Evolutionary conservation across 2,329 filamentous ascomycete genomes (phyloP).

Genomic region (Hirsutella thompsonii): DNA sequence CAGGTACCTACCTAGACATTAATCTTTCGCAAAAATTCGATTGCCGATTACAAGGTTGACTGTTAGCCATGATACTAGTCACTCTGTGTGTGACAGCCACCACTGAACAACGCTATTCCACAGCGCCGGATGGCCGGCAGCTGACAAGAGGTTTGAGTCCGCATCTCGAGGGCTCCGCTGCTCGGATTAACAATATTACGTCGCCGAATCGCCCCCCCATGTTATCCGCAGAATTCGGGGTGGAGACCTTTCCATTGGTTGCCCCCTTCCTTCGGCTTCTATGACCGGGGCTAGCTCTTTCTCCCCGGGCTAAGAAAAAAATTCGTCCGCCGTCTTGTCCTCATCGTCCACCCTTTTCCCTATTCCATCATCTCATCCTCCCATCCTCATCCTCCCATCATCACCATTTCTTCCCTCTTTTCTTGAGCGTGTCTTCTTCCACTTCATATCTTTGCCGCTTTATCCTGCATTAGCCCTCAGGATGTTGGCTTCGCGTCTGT

Average conservation of each 20-base stretch:
- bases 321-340: conserved; percentile 18
- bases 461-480: conserved; percentile 26
- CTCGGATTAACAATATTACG: background rate
- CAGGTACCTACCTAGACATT: too few relatives aligned
- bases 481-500: conserved; percentile 62
- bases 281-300: conserved; percentile 18
- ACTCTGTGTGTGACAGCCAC: too few relatives aligned
- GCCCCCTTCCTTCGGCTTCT: conserved; percentile 29
- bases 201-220: background rate
- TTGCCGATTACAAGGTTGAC: too few relatives aligned
- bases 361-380: conserved; percentile 3
- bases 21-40: too few relatives aligned
- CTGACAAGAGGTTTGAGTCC: too few relatives aligned
- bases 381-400: conserved; percentile 6
- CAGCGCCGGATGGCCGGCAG: too few relatives aligned
- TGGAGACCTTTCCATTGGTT: conserved; percentile 11
- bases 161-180: background rate
- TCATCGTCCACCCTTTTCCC: conserved; percentile 13
- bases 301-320: conserved; percentile 17
- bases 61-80: too few relatives aligned
- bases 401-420: conserved; percentile 14
- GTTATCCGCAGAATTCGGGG: background rate
- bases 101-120: too few relatives aligned
- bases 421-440: conserved; percentile 16
- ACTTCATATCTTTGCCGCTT: conserved; percentile 20